Conservation (phyloP, 352 stramenopile species). For the Pythium apleroticum region DNA sequence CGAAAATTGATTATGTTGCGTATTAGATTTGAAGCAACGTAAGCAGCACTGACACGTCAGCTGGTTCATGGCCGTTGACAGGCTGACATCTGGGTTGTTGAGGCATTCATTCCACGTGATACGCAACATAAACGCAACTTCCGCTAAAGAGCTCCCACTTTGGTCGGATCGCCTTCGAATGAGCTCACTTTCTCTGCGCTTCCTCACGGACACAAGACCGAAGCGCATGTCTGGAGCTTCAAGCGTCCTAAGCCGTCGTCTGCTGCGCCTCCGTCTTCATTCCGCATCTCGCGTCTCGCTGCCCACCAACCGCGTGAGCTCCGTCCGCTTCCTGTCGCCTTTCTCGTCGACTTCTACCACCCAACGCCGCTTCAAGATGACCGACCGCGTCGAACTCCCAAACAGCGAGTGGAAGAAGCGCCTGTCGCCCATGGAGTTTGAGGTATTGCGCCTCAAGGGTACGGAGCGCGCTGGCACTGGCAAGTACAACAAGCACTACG, state of each 20-base stretch:
- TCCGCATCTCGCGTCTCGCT: constrained; percentile 14
- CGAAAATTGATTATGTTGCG: background rate
- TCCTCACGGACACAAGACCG: constrained; percentile 1
- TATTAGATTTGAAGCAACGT: background rate
- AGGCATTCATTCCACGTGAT: constrained; percentile 1
- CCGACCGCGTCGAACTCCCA: constrained; percentile 47
- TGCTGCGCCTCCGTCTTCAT: constrained; percentile 14
- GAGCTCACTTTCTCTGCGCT: constrained; percentile 27
- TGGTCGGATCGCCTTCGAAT: background rate
- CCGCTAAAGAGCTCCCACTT: background rate
- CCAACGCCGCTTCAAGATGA: constrained; percentile 45
- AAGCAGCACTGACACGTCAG: constrained; percentile 6
- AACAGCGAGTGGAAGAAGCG: constrained; percentile 82
- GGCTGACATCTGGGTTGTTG: background rate
- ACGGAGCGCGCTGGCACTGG: constrained; percentile 87
- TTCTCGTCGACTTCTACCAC: background rate
- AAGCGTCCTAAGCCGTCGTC: constrained; percentile 16
- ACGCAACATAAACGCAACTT: constrained; percentile 24
- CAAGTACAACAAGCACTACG: constrained; percentile 89
- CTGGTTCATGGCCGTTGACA: background rate
- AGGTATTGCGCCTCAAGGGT: constrained; percentile 89
- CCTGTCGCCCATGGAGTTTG: constrained; percentile 77
- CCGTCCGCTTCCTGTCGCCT: background rate
- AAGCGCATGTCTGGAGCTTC: constrained; percentile 24
- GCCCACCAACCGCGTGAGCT: constrained; percentile 10